Base-by-base conservation (phyloP, 1,284 basidiomycete species). In the Exobasidium cylindrosporum region DNA sequence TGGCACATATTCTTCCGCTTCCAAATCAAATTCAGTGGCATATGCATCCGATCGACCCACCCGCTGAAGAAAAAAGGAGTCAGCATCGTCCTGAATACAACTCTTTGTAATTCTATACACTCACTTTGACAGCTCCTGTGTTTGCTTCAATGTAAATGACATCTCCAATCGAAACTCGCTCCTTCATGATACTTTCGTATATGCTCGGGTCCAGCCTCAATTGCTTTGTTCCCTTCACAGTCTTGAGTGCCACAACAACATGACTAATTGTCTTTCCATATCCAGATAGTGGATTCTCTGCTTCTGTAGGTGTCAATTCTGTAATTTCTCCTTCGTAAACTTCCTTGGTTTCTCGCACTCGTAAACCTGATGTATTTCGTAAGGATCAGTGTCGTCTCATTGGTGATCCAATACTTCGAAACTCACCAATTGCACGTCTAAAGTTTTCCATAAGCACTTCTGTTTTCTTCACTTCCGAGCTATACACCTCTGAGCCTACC, bases 251-350 rank as follows among this genome's bases (percentile, higher is more conserved):
- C 58, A 98, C 89, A 59, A 97, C 86, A 69, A 98, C 95, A 82
- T 97, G 93, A 29, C 92, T 92, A 62, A 98, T 92, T 1, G 95
- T 97, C 83, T 98, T 98, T 71, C 95, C 96, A 81, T 98, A 98
- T 49, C 95, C 95, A 62, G 90, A 75, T 3, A 79, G 60, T 4
- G 76, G 75, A 45, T 79, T 77, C 54, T 76, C 75, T 10, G 70
- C 66, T 63, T 79, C 96, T 31, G 91, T 88, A 0, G 95, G 95
- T 1, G 95, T 97, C 64, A 98, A 83, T 79, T 98, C 95, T 6
- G 94, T 97, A 32, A 98, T 90, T 82, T 98, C 96, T 63, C 95
- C 95, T 81, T 98, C 95, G 82, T 95, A 98, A 7, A 98, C 93
- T 78, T 97, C 93, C 81, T 98, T 98, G 1, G 93, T 97, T 82